A percentile compares a stretch with the other conserved stretches of the same genome.
phyloP scores from a whole-genome alignment of 176 grass and related monocot species.

The Musa beccarii region DNA sequence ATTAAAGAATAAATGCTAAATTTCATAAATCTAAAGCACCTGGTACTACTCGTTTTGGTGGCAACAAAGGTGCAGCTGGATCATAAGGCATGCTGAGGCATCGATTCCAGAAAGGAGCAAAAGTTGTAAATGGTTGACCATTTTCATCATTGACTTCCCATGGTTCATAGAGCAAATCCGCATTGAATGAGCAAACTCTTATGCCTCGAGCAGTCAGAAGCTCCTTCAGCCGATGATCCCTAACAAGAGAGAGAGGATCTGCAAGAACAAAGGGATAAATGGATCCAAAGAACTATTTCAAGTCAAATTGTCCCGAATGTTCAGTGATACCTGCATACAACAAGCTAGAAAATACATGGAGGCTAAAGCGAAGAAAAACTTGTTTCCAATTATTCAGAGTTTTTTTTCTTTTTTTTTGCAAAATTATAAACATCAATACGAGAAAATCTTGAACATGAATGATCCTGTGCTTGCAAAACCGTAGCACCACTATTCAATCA shows the following conservation, averaged over 20 bases:
- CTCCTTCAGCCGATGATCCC: slow-evolving; percentile 80
- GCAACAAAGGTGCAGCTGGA: slow-evolving; percentile 61
- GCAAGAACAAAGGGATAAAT: slow-evolving; percentile 26
- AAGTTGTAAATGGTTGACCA: slow-evolving; percentile 62
- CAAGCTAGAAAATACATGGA: too few relatives aligned
- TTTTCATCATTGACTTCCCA: slow-evolving; percentile 81
- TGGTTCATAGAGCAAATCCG: slow-evolving; percentile 79
- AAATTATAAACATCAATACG: too few relatives aligned
- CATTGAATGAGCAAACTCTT: slow-evolving; percentile 74
- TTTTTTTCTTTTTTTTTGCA: too few relatives aligned
- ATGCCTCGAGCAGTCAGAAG: slow-evolving; percentile 52
- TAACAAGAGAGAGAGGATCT: slow-evolving; percentile 85
- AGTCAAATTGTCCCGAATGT: background rate
- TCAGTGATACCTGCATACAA: background rate
- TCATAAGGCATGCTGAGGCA: slow-evolving; percentile 88
- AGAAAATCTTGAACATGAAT: background rate
- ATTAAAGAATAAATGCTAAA: background rate
- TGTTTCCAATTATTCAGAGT: too few relatives aligned
- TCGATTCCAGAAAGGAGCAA: slow-evolving; percentile 79
- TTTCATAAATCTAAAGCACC: slow-evolving; percentile 19
- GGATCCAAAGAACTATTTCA: slow-evolving; percentile 5
- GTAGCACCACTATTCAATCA: background rate
- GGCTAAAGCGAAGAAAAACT: too few relatives aligned
- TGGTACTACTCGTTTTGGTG: slow-evolving; percentile 77
- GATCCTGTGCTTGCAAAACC: background rate